These are phyloP conservation scores for Beauveria bassiana DNA, from an alignment of 2,329 filamentous ascomycete species.

Conservation along the genomic window DNA sequence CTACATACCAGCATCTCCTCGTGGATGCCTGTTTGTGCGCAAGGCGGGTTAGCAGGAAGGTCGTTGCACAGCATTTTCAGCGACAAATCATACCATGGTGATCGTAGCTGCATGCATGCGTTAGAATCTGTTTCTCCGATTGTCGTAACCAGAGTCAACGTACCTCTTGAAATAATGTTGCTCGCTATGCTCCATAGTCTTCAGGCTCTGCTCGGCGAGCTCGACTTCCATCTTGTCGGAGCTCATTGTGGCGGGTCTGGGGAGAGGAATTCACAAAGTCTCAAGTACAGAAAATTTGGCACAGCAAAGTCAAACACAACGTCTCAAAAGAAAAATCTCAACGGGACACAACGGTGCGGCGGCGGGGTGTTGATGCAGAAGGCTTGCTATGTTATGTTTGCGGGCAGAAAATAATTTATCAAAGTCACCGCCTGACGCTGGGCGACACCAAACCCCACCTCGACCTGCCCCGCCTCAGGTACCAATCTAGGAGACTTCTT, in stretches of 20 bases:
- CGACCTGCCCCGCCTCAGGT: slow-evolving; percentile 7
- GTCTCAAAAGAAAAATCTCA: background rate
- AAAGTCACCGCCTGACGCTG: slow-evolving; percentile 20
- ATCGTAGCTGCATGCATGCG: slow-evolving; percentile 64
- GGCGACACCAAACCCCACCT: slow-evolving; percentile 8
- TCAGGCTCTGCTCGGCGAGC: slow-evolving; percentile 54
- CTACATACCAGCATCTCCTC: slow-evolving; percentile 91
- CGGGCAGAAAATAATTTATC: slow-evolving; percentile 24
- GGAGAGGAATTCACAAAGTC: background rate
- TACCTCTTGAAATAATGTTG: slow-evolving; percentile 99
- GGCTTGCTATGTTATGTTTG: slow-evolving; percentile 14
- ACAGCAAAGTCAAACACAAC: background rate
- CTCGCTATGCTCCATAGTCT: slow-evolving; percentile 82
- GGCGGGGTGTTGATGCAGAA: slow-evolving; percentile 7
- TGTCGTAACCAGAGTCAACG: slow-evolving; percentile 14
- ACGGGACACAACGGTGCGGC: background rate
- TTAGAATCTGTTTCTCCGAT: slow-evolving; percentile 25
- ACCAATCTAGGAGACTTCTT: slow-evolving; percentile 1
- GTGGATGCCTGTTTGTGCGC: slow-evolving; percentile 63
- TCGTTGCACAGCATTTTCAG: slow-evolving; percentile 10
- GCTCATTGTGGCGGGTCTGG: slow-evolving; percentile 30
- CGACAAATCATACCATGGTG: slow-evolving; percentile 67
- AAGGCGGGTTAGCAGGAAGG: background rate
- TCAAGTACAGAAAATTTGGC: background rate
- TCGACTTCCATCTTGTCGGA: slow-evolving; percentile 52